A percentile compares a stretch with the other conserved stretches of the same genome.
Conservation (phyloP, 352 stramenopile species). For the Globisporangium rhizosaccharum region DNA sequence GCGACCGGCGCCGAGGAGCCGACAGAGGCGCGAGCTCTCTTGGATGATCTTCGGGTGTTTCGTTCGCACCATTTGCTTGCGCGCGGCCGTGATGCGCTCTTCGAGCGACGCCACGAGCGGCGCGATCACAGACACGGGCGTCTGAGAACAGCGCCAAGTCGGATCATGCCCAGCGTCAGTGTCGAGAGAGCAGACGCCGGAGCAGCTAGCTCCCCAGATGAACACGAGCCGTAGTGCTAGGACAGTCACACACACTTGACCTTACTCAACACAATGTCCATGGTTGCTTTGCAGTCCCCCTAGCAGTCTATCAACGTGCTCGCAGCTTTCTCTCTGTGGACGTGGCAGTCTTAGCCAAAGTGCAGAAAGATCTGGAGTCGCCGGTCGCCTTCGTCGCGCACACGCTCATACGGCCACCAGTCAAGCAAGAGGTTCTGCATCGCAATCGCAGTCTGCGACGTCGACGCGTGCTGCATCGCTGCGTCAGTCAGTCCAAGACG, state of each 20-base stretch:
- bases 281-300: too few relatives aligned
- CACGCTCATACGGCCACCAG: conserved; percentile 27
- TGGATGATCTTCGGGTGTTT: conserved; percentile 81
- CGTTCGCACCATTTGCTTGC: conserved; percentile 65
- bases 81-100: conserved; percentile 43
- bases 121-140: conserved; percentile 28
- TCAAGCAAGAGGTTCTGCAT: conserved; percentile 67
- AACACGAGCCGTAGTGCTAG: too few relatives aligned
- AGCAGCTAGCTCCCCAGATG: too few relatives aligned
- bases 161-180: too few relatives aligned
- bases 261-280: too few relatives aligned
- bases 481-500: conserved; percentile 59
- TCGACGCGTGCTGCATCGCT: conserved; percentile 43
- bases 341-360: conserved; percentile 32
- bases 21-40: conserved; percentile 52
- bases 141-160: too few relatives aligned
- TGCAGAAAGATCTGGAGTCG: conserved; percentile 74
- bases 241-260: too few relatives aligned
- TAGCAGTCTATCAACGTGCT: neutral
- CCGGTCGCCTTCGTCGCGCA: conserved; percentile 38
- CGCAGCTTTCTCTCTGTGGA: too few relatives aligned
- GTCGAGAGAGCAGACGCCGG: too few relatives aligned
- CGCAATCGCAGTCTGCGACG: conserved; percentile 44
- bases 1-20: conserved; percentile 83
- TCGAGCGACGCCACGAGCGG: conserved; percentile 44